phyloP scores from a whole-genome alignment of 345 rosid genomes.

The Odontarrhena argentea region DNA sequence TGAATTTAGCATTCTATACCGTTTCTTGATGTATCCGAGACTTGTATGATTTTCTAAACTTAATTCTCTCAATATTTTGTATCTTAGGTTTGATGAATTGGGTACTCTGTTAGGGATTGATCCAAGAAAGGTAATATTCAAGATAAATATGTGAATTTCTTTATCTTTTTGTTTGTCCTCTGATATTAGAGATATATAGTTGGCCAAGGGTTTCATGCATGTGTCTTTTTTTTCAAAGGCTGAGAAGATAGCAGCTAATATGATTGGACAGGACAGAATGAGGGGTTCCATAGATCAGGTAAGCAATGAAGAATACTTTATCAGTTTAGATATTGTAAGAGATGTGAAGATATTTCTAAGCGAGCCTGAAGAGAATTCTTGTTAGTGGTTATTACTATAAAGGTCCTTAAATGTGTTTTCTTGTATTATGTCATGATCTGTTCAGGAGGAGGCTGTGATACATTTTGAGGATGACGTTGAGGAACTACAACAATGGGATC shows the following conservation, averaged over 20 bases:
- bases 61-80: constrained; percentile 17
- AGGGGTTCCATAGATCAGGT: constrained; percentile 98
- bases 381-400: not conserved
- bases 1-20: constrained; percentile 3
- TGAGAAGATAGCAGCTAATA: constrained; percentile 97
- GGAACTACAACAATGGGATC: constrained; percentile 98
- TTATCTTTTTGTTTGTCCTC: not conserved
- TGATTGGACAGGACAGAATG: constrained; percentile 96
- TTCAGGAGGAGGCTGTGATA: constrained; percentile 92
- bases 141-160: not conserved
- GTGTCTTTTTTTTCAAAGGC: constrained; percentile 51
- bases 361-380: not conserved
- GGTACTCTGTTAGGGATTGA: constrained; percentile 95
- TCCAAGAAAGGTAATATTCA: constrained; percentile 70
- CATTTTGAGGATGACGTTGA: constrained; percentile 96
- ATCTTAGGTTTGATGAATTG: constrained; percentile 80
- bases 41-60: not conserved
- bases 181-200: not conserved
- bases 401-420: constrained; percentile 14
- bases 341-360: too few relatives aligned
- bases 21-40: not conserved
- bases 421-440: not conserved
- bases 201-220: not conserved
- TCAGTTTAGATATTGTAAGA: not conserved
- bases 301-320: not conserved